phyloP scores from a whole-genome alignment of 2,329 filamentous ascomycete species.

The Exutisphaerella laricina region DNA sequence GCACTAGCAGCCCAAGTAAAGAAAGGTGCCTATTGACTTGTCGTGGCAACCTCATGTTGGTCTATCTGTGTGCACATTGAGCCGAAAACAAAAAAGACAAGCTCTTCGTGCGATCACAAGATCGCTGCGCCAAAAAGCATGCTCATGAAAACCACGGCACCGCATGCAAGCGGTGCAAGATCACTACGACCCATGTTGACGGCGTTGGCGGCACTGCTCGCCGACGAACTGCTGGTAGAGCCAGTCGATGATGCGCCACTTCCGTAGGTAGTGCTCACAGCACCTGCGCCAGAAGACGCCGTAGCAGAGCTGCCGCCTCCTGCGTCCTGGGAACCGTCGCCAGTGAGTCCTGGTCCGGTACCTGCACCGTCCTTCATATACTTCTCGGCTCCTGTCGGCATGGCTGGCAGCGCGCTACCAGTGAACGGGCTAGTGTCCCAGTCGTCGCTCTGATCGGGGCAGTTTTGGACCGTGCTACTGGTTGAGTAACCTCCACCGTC shows the following conservation, averaged over 20 bases:
- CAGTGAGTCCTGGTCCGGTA: slow-evolving; percentile 47
- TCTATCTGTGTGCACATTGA: neutral
- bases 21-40: too few relatives aligned
- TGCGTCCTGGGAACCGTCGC: slow-evolving; percentile 46
- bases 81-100: neutral
- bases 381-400: slow-evolving; percentile 50
- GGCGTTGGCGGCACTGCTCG: slow-evolving; percentile 37
- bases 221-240: slow-evolving; percentile 17
- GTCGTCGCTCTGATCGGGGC: slow-evolving; percentile 48
- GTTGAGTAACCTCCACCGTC: slow-evolving; percentile 55
- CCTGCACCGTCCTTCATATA: slow-evolving; percentile 55
- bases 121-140: slow-evolving; percentile 49
- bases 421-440: slow-evolving; percentile 50
- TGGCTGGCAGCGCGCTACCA: slow-evolving; percentile 47
- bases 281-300: slow-evolving; percentile 46
- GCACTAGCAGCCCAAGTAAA: too few relatives aligned
- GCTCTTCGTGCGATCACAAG: slow-evolving; percentile 8
- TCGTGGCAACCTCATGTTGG: too few relatives aligned
- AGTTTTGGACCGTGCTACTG: slow-evolving; percentile 46
- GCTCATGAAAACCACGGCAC: slow-evolving; percentile 46
- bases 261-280: slow-evolving; percentile 33
- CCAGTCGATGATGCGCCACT: slow-evolving; percentile 11
- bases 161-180: slow-evolving; percentile 46
- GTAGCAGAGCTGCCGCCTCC: slow-evolving; percentile 46
- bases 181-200: slow-evolving; percentile 41